Evolutionary conservation across 2,329 filamentous ascomycete species (phyloP).

Genomic region (Pseudogymnoascus sp.): DNA sequence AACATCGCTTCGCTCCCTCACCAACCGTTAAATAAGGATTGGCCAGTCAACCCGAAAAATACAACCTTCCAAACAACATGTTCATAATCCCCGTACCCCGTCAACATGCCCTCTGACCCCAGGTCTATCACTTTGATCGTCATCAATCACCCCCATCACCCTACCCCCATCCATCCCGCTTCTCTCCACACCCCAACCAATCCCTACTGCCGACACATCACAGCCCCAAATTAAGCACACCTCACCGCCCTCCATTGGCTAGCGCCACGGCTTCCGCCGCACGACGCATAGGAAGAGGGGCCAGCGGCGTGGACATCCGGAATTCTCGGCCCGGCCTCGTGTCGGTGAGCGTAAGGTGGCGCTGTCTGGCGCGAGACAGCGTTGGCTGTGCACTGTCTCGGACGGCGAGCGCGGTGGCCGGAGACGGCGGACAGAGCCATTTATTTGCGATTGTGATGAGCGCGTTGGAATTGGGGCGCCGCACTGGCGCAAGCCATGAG

Average conservation of each 20-base stretch:
- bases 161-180: background rate
- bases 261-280: background rate
- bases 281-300: background rate
- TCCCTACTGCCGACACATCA: background rate
- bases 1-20: background rate
- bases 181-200: background rate
- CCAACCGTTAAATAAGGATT: background rate
- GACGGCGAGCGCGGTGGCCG: background rate
- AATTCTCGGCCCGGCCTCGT: background rate
- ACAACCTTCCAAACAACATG: background rate
- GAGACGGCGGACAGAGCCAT: background rate
- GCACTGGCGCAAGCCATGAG: background rate
- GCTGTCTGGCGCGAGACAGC: background rate
- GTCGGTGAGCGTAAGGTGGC: background rate
- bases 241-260: constrained; percentile 4
- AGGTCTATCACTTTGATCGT: background rate
- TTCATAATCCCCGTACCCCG: background rate
- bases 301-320: background rate
- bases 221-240: constrained; percentile 5
- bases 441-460: background rate
- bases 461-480: background rate
- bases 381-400: background rate
- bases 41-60: background rate
- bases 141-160: background rate
- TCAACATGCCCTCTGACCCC: background rate